These are phyloP conservation scores for Penicillium sp. DNA, from an alignment of 2,329 filamentous ascomycete species.

Conservation along the genomic window DNA sequence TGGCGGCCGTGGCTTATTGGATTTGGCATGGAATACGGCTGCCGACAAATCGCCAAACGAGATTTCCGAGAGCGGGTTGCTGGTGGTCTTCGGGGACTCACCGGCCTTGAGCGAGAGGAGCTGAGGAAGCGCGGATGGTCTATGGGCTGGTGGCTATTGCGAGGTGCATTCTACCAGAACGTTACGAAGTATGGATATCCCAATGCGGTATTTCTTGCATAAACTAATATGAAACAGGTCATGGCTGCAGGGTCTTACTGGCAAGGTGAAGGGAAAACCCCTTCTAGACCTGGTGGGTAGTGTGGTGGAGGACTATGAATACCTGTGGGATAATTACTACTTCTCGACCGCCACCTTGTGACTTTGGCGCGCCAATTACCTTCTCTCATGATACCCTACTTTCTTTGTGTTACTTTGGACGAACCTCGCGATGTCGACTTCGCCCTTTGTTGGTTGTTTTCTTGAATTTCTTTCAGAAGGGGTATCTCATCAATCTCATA, in stretches of 20 bases:
- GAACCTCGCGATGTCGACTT: conserved; percentile 5
- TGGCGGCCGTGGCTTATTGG: conserved; percentile 94
- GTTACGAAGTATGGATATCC: conserved; percentile 62
- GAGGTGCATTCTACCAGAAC: conserved; percentile 94
- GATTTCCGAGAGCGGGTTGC: conserved; percentile 62
- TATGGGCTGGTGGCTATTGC: conserved; percentile 93
- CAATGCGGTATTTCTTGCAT: not conserved
- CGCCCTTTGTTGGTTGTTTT: conserved; percentile 19
- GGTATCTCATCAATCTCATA: conserved; percentile 31
- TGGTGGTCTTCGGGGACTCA: conserved; percentile 71
- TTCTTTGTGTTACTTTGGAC: conserved; percentile 7
- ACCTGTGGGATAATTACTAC: conserved; percentile 97
- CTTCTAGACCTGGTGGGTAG: conserved; percentile 78
- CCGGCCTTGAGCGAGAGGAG: conserved; percentile 84
- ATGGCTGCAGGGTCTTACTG: conserved; percentile 66
- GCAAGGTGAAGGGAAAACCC: conserved; percentile 67
- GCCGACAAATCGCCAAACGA: conserved; percentile 74
- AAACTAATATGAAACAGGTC: conserved; percentile 43
- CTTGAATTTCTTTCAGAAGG: conserved; percentile 12
- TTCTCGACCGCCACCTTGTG: conserved; percentile 65
- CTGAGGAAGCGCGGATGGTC: conserved; percentile 83
- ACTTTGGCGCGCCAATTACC: conserved; percentile 10
- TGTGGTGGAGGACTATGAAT: conserved; percentile 93
- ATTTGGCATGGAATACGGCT: conserved; percentile 78
- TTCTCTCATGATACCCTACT: conserved; percentile 23